Conservation (phyloP, 192 early-diverging fungal genomes). For the Coemansia biformis region DNA sequence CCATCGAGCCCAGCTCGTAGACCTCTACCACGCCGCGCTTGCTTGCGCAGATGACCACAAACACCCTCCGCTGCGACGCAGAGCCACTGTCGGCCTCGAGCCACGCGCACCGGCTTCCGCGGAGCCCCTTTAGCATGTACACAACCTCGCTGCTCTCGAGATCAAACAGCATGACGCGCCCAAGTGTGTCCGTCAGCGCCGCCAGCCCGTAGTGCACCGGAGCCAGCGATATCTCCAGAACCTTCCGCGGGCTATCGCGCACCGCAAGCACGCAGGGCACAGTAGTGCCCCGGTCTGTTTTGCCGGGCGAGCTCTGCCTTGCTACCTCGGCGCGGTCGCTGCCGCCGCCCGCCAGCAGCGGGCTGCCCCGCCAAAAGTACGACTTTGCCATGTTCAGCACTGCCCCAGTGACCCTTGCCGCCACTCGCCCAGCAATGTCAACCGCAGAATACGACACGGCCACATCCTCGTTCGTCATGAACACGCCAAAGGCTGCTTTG, state of each 20-base stretch:
- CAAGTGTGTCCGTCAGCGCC: conserved; percentile 38
- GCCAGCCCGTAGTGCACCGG: conserved; percentile 25
- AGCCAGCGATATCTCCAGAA: conserved; percentile 33
- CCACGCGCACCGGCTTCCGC: conserved; percentile 47
- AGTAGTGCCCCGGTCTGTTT: conserved; percentile 13
- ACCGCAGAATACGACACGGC: conserved; percentile 30
- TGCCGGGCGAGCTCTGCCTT: conserved; percentile 1
- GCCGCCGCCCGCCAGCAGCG: background rate
- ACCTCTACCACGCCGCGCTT: conserved; percentile 29
- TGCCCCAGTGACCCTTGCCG: conserved; percentile 34
- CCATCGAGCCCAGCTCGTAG: conserved; percentile 20
- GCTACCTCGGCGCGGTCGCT: background rate
- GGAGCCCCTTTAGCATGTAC: conserved; percentile 44
- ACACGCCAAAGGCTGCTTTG: conserved; percentile 43
- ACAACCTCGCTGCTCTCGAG: conserved; percentile 34
- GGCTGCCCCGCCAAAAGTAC: conserved; percentile 29
- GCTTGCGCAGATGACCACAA: conserved; percentile 29
- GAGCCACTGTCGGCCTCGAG: conserved; percentile 10
- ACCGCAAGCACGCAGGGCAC: conserved; percentile 35
- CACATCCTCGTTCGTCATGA: conserved; percentile 37
- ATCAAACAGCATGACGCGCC: conserved; percentile 31
- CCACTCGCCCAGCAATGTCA: conserved; percentile 37
- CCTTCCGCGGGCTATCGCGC: conserved; percentile 35
- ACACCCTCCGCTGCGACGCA: conserved; percentile 5
- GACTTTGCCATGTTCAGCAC: conserved; percentile 38